Evolutionary conservation across 75 land plant species (phyloP).

Genomic region (Adiantum capillusveneris): DNA sequence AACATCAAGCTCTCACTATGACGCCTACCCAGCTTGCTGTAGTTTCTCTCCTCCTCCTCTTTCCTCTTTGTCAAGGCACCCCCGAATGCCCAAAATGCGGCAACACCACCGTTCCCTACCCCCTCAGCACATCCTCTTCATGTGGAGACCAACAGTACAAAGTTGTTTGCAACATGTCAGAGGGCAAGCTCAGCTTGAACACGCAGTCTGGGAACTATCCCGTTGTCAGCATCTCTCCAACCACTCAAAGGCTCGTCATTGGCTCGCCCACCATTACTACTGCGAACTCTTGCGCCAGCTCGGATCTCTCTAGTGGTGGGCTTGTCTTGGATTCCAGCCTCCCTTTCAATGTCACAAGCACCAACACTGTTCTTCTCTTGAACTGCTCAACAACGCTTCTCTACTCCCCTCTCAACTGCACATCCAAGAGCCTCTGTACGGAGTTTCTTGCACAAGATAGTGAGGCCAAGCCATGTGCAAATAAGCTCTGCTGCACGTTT

Average conservation of each 20-base stretch:
- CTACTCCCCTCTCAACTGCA: slow-evolving; percentile 46
- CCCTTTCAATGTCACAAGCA: slow-evolving; percentile 46
- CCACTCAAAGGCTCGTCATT: slow-evolving; percentile 22
- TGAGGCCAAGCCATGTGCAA: slow-evolving; percentile 8
- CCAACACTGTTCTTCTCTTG: slow-evolving; percentile 49
- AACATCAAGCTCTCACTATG: no score
- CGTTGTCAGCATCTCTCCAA: slow-evolving; percentile 24
- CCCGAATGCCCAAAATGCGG: slow-evolving; percentile 36
- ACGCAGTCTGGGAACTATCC: slow-evolving; percentile 34
- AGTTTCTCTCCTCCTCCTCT: no score
- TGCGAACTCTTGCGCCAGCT: slow-evolving; percentile 28
- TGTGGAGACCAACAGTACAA: slow-evolving; percentile 42
- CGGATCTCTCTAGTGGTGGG: slow-evolving; percentile 14
- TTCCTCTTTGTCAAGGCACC: no score
- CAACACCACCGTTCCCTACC: slow-evolving; percentile 36
- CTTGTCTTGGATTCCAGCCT: slow-evolving; percentile 23
- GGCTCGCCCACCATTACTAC: slow-evolving; percentile 21
- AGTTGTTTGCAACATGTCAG: slow-evolving; percentile 18
- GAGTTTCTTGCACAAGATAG: slow-evolving; percentile 8
- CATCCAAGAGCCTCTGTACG: slow-evolving; percentile 18
- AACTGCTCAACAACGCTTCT: slow-evolving; percentile 35
- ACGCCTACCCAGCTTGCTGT: no score
- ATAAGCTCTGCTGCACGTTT: slow-evolving; percentile 45
- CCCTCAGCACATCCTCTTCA: slow-evolving; percentile 30
- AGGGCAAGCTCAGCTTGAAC: slow-evolving; percentile 20